phyloP scores from a whole-genome alignment of 176 grass and related monocot genomes.

The Cocos nucifera region DNA sequence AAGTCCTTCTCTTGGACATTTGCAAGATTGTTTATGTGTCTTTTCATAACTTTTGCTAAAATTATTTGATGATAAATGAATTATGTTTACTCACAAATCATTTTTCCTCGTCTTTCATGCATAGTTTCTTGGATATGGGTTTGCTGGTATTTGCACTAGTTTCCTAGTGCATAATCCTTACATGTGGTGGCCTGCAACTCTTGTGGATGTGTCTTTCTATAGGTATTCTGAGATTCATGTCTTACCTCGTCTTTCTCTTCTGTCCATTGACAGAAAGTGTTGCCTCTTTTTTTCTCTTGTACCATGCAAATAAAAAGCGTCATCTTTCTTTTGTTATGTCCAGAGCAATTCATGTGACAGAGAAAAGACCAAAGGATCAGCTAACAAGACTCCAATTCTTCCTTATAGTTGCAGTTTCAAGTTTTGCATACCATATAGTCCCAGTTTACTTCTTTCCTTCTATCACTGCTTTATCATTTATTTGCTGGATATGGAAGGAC shows the following conservation, averaged over 20 bases:
- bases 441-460: constrained; percentile 71
- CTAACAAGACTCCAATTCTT: constrained; percentile 68
- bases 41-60: too few species aligned
- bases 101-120: background rate
- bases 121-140: constrained; percentile 69
- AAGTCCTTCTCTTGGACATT: too few species aligned
- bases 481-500: constrained; percentile 49
- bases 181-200: constrained; percentile 85
- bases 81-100: too few species aligned
- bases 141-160: too few species aligned
- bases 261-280: too few species aligned
- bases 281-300: too few species aligned
- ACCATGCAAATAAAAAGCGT: too few species aligned
- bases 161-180: constrained; percentile 69
- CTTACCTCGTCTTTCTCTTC: too few species aligned
- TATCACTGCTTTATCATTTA: constrained; percentile 46
- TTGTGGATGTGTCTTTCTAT: constrained; percentile 75
- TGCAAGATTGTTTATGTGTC: too few species aligned
- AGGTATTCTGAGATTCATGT: too few species aligned
- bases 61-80: too few species aligned
- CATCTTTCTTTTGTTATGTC: background rate
- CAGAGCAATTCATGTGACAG: constrained; percentile 73
- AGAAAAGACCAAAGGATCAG: constrained; percentile 46
- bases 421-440: constrained; percentile 70
- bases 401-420: constrained; percentile 35